Evolutionary conservation across 2,329 filamentous ascomycete genomes (phyloP).

Genomic region (Colletotrichum graminicola): DNA sequence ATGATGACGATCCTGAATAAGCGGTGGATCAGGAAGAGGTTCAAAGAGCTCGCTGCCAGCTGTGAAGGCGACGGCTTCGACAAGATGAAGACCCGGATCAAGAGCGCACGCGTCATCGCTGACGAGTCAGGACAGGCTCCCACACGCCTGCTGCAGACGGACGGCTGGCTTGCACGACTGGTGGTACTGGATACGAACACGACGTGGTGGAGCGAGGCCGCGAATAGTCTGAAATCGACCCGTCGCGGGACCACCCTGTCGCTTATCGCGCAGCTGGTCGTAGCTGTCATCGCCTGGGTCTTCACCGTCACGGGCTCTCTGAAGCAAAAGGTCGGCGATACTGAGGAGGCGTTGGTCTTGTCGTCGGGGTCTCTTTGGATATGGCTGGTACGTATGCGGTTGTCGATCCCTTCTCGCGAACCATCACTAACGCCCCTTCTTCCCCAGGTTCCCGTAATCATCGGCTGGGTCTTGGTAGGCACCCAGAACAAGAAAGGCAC

Average conservation of each 20-base stretch:
- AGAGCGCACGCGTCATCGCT: constrained; percentile 40
- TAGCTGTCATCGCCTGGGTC: constrained; percentile 42
- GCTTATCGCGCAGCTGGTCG: constrained; percentile 40
- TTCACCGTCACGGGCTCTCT: constrained; percentile 39
- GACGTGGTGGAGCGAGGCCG: constrained; percentile 41
- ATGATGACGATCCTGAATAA: constrained; percentile 44
- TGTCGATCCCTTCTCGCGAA: background rate
- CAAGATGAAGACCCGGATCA: background rate
- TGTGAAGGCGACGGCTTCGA: constrained; percentile 13
- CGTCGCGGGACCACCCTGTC: constrained; percentile 42
- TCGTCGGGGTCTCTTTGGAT: constrained; percentile 42
- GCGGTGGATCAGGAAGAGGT: constrained; percentile 39
- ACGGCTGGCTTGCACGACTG: constrained; percentile 40
- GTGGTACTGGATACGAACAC: constrained; percentile 40
- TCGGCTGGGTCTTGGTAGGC: constrained; percentile 41
- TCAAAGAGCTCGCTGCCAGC: constrained; percentile 26
- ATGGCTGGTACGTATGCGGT: constrained; percentile 41
- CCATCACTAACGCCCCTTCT: background rate
- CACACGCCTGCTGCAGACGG: constrained; percentile 36
- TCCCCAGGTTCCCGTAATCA: constrained; percentile 40
- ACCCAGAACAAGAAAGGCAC: constrained; percentile 39
- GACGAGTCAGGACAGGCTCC: constrained; percentile 42
- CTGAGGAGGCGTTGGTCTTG: constrained; percentile 39
- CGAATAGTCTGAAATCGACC: constrained; percentile 32
- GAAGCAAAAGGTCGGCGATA: constrained; percentile 38